Base-by-base conservation (phyloP, 257 asterid genomes). In the Scutellaria baicalensis region DNA sequence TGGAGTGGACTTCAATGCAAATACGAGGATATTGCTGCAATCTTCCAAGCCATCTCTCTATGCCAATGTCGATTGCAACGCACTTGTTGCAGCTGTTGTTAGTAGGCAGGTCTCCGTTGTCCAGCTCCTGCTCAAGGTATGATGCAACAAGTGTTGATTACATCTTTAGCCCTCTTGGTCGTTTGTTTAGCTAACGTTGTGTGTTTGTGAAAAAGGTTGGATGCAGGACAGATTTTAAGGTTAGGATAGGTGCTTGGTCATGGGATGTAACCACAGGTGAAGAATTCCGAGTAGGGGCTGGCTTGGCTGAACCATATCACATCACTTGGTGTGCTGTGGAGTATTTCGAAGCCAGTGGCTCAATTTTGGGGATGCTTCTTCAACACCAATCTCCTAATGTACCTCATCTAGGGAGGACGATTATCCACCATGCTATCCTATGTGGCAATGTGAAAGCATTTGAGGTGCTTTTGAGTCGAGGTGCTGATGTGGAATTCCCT, bases 261-360 rank as follows among this genome's bases (percentile, higher is more conserved):
- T 89, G 96, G 95, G 95, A 85, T 17, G 50, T 61, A 27, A 71
- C 79, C 14, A 87, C 89, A 1, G 95, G 95, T 49, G 96, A 89
- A 72, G 95, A 89, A 72, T 80, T 82, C 45, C 87, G 92, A 18
- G 95, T 89, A 3, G 96, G 96, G 17, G 96, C 95, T 4, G 85
- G 96, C 14, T 69, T 89, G 74, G 95, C 95, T 13, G 96, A 89
- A 70, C 95, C 96, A 14, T 89, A 87, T 66, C 72, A 52, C 48
- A 74, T 82, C 69, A 75, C 85, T n/a, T 85, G 96, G 96, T 89
- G 95, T 50, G 95, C 96, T 9, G 90, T 89, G 4, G 96, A 89
- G 69, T 89, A 80, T 69, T 89, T 80, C 66, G 96, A 89, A 81
- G 63, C 83, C 40, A 85, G 81, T 3, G 96, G 96, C 14, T 48